Evolutionary conservation across 202 grass and related monocot genomes (phyloP).

Genomic region (Panicum virgatum): DNA sequence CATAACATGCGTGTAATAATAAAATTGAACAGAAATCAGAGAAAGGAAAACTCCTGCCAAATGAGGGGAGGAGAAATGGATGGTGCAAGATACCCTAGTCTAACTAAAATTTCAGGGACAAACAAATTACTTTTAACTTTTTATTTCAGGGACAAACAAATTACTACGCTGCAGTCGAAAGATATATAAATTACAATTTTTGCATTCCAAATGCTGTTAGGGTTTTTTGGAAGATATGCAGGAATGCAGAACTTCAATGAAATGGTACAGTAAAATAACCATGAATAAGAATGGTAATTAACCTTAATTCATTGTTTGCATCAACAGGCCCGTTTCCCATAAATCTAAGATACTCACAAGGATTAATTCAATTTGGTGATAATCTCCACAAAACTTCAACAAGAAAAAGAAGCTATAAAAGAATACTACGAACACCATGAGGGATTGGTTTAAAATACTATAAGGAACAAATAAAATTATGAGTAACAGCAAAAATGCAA

Average conservation of each 20-base stretch:
- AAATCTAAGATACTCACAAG: neutral
- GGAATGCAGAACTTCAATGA: too few species aligned
- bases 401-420: neutral
- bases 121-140: slow-evolving; percentile 30
- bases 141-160: slow-evolving; percentile 21
- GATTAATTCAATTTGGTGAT: neutral
- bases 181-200: neutral
- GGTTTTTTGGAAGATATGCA: neutral
- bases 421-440: neutral
- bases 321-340: neutral
- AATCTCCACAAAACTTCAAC: neutral
- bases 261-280: neutral
- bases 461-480: neutral
- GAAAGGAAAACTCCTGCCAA: neutral
- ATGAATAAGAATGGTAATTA: neutral
- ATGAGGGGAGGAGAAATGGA: neutral
- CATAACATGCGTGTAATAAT: neutral
- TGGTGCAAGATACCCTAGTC: neutral
- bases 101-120: slow-evolving; percentile 2
- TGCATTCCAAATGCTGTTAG: neutral
- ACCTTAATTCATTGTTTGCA: neutral
- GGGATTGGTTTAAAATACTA: slow-evolving; percentile 16
- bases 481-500: neutral
- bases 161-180: neutral
- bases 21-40: neutral